Evolutionary conservation across 495 filamentous ascomycete genomes (phyloP).

Genomic region (Platismatia glauca): DNA sequence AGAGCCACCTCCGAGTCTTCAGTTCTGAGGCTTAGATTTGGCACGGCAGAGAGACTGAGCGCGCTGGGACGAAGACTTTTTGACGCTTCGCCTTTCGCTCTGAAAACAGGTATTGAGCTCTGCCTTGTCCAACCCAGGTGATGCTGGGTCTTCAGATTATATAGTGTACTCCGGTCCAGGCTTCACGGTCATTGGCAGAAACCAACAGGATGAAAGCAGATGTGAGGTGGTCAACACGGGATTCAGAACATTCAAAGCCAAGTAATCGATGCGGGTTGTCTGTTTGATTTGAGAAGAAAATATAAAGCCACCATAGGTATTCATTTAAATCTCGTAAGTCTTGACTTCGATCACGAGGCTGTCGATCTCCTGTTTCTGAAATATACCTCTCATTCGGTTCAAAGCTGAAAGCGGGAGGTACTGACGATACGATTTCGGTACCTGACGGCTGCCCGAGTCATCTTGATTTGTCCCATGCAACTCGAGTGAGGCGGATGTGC

Average conservation of each 20-base stretch:
- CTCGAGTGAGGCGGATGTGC: constrained; percentile 5
- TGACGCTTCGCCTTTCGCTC: background rate
- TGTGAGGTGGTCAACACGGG: constrained; percentile 60
- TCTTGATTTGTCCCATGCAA: constrained; percentile 14
- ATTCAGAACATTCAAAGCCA: constrained; percentile 40
- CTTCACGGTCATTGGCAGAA: constrained; percentile 64
- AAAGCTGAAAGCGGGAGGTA: constrained; percentile 1
- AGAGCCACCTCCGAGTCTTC: background rate
- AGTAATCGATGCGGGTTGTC: background rate
- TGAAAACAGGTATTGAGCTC: background rate
- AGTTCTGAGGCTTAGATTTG: background rate
- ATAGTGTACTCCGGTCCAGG: constrained; percentile 66
- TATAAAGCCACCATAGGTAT: background rate
- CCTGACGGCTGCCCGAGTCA: constrained; percentile 8
- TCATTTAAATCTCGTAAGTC: background rate
- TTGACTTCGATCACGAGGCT: background rate
- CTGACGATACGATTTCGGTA: background rate
- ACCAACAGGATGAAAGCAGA: constrained; percentile 55
- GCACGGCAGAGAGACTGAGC: constrained; percentile 27
- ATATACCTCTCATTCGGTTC: background rate
- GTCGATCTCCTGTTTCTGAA: constrained; percentile 6
- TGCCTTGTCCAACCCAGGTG: constrained; percentile 26
- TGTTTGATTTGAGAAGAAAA: background rate
- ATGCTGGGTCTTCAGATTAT: constrained; percentile 47
- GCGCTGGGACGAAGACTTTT: background rate